Evolutionary conservation across 495 filamentous ascomycete species (phyloP).

Genomic region (Penicillium fimorum): DNA sequence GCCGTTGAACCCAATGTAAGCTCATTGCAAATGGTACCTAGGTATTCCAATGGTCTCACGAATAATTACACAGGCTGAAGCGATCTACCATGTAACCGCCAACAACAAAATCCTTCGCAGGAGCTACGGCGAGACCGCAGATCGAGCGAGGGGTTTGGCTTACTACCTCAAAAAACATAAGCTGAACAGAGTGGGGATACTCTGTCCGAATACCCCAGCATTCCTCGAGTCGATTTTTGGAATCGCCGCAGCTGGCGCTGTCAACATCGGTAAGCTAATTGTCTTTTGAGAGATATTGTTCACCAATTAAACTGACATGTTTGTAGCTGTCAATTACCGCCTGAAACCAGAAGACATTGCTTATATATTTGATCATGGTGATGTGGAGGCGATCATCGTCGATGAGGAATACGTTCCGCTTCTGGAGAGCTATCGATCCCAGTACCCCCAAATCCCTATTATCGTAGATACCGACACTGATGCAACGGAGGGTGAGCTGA

Average conservation of each 20-base stretch:
- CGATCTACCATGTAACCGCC: constrained; percentile 84
- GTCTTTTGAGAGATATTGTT: not conserved
- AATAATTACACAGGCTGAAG: constrained; percentile 55
- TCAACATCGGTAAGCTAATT: constrained; percentile 60
- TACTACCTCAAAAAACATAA: constrained; percentile 77
- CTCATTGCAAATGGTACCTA: not conserved
- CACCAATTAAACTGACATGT: not conserved
- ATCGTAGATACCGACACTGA: constrained; percentile 87
- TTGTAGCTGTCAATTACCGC: constrained; percentile 76
- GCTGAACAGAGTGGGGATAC: constrained; percentile 70
- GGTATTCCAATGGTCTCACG: not conserved
- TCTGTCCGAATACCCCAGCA: constrained; percentile 89
- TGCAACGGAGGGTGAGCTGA: constrained; percentile 66
- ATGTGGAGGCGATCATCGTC: constrained; percentile 85
- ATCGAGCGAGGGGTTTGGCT: constrained; percentile 79
- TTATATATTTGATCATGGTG: constrained; percentile 84
- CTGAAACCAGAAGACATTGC: constrained; percentile 82
- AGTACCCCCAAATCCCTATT: constrained; percentile 60
- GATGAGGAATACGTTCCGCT: constrained; percentile 75
- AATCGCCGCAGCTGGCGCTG: constrained; percentile 77
- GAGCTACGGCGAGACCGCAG: constrained; percentile 76
- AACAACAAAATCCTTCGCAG: constrained; percentile 71
- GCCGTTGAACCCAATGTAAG: constrained; percentile 81
- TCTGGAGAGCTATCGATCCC: constrained; percentile 59
- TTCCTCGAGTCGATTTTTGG: constrained; percentile 90